Evolutionary conservation across 345 rosid genomes (phyloP).

Genomic region (Garcia nutans): DNA sequence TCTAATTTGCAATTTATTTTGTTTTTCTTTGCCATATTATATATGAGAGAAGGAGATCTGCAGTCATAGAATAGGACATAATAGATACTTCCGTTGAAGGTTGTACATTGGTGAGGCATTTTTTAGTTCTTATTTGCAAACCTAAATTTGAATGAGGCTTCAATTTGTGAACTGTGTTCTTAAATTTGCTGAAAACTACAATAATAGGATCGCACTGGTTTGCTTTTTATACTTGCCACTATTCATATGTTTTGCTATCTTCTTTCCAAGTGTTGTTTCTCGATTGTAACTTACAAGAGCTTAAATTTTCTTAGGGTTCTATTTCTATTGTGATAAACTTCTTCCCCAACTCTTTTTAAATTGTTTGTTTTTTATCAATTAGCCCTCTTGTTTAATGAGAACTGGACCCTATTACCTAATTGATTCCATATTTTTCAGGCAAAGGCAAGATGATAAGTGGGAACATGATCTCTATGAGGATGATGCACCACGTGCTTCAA

Average conservation of each 20-base stretch:
- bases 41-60: neutral
- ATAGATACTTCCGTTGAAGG: neutral
- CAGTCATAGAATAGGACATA: neutral
- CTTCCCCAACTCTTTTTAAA: neutral
- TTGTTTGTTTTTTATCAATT: neutral
- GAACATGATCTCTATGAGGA: constrained; percentile 84
- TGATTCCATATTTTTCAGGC: constrained; percentile 54
- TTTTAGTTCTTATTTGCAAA: neutral
- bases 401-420: constrained; percentile 1
- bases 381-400: neutral
- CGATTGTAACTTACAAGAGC: neutral
- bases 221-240: neutral
- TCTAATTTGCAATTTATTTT: neutral
- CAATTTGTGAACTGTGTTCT: neutral
- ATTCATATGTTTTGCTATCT: neutral
- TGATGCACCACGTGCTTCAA: constrained; percentile 54
- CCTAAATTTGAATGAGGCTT: neutral
- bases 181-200: neutral
- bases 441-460: constrained; percentile 96
- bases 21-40: neutral
- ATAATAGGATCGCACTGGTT: neutral
- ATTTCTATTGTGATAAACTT: neutral
- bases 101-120: neutral
- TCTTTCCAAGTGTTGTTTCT: neutral
- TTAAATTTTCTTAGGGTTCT: neutral